A percentile compares a stretch with the other conserved stretches of the same genome.
phyloP scores from a whole-genome alignment of 441 rosid species.

The Populus hybrid region DNA sequence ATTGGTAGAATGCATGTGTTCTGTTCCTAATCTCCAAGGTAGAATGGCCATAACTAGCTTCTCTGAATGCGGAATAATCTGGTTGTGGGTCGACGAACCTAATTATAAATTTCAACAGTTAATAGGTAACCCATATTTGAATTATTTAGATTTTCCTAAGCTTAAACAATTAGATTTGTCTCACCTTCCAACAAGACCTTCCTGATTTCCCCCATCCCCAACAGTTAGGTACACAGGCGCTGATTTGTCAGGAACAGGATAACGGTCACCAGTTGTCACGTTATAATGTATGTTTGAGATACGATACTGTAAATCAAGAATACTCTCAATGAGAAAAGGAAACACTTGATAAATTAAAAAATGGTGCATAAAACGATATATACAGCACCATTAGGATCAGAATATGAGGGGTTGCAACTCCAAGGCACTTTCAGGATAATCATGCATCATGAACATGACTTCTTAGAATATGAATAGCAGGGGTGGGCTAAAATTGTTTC shows the following conservation, averaged over 20 bases:
- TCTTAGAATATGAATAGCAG: not conserved
- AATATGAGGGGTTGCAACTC: conserved; percentile 1
- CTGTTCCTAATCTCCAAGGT: conserved; percentile 50
- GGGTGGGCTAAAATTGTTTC: not conserved
- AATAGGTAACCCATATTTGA: not conserved
- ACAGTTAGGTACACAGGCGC: conserved; percentile 84
- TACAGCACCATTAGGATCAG: not conserved
- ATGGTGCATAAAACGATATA: not conserved
- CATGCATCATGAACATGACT: not conserved
- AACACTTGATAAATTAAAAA: not conserved
- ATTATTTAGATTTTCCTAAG: not conserved
- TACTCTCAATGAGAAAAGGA: conserved; percentile 7
- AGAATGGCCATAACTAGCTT: conserved; percentile 74
- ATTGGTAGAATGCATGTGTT: conserved; percentile 59
- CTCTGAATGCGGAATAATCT: conserved; percentile 67
- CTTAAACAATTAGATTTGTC: conserved; percentile 12
- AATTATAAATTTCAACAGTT: conserved; percentile 16
- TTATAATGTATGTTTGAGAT: conserved; percentile 67
- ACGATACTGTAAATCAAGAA: conserved; percentile 49
- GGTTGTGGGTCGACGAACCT: conserved; percentile 67
- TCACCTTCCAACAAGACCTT: conserved; percentile 77
- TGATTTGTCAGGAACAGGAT: conserved; percentile 63
- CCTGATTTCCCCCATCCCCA: conserved; percentile 92
- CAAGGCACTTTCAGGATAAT: conserved; percentile 1
- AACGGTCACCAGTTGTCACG: conserved; percentile 54